Base-by-base conservation (phyloP, 2,329 filamentous ascomycete genomes). In the Fusarium globosum region DNA sequence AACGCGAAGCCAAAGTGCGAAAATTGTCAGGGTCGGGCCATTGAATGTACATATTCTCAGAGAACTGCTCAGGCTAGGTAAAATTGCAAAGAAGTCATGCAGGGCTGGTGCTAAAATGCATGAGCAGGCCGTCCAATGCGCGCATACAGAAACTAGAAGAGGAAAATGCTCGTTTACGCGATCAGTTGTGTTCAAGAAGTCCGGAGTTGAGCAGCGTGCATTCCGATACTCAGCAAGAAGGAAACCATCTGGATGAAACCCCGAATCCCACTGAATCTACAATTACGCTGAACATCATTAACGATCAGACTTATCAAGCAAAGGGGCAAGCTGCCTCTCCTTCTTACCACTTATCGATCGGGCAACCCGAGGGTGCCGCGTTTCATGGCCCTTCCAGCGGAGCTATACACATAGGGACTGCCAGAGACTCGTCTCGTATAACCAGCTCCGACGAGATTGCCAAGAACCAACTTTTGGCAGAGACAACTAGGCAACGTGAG, bases 161-260 rank as follows among this genome's bases (percentile, higher is more conserved):
- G 45, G 83, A 85, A 46, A 84, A 83, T 20, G 80, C 80, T 15
- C 66, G 80, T 52, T 62, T 85, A 4, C 64, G 72, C 13, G 23
- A 74, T 80, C 82, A 81, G 76, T 78, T 30, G 39, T 67, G 42
- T 66, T 74, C 38, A 11, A 58, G 21, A 64, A 75, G 51, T 26
- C 23, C 48, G 0, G 30, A 11, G 1, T 7, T 18, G 12, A 39
- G 38, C 0, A 6, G 6, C 2, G 20, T 33, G 4, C 18, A 36
- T 41, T 18, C 35, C 5, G 23, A 30, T 41, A 0, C 15, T 6
- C 6, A n/a, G 1, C 51, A n/a, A 7, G 15, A 5, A 16, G 35
- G 2, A 0, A 14, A 10, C 13, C 23, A 14, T 6, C 9, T n/a
- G 14, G 14, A 2, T n/a, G 15, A 6, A 6, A 11, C 1, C 11